Evolutionary conservation across 441 rosid species (phyloP).

Genomic region (Dalechampia spathulata): DNA sequence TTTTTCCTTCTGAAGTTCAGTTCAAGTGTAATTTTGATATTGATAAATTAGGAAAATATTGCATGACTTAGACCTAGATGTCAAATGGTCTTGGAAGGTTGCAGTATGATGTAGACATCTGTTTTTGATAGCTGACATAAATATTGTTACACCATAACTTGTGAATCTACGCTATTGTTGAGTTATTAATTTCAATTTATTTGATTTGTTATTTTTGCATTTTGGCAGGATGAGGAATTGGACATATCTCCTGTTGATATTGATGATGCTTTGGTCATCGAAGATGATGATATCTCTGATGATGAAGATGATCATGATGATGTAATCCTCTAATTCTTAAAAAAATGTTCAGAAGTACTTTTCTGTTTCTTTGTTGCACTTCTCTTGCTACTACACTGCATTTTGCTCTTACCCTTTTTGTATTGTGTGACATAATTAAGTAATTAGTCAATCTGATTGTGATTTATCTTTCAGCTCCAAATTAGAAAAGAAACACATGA

Average conservation of each 20-base stretch:
- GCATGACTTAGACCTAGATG: too few relatives aligned
- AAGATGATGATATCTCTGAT: conserved; percentile 96
- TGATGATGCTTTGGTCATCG: conserved; percentile 95
- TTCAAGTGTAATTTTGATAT: not conserved
- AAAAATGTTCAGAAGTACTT: too few relatives aligned
- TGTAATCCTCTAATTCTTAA: conserved; percentile 39
- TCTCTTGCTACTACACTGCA: not conserved
- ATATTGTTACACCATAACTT: not conserved
- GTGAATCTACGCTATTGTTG: not conserved
- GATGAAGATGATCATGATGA: conserved; percentile 97
- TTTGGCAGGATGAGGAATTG: conserved; percentile 83
- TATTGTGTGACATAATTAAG: too few relatives aligned
- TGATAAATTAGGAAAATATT: too few relatives aligned
- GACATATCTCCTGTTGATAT: conserved; percentile 90
- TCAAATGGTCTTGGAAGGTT: too few relatives aligned
- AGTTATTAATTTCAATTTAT: not conserved
- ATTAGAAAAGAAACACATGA: too few relatives aligned
- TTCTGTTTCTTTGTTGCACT: not conserved
- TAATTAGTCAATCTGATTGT: too few relatives aligned
- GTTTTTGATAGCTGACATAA: too few relatives aligned
- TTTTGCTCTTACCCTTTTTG: too few relatives aligned
- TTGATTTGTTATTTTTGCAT: not conserved
- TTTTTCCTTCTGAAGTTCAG: not conserved
- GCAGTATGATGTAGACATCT: too few relatives aligned
- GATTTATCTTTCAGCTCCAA: not conserved